phyloP scores from a whole-genome alignment of 2,329 filamentous ascomycete genomes.

The Talaromyces sp. region DNA sequence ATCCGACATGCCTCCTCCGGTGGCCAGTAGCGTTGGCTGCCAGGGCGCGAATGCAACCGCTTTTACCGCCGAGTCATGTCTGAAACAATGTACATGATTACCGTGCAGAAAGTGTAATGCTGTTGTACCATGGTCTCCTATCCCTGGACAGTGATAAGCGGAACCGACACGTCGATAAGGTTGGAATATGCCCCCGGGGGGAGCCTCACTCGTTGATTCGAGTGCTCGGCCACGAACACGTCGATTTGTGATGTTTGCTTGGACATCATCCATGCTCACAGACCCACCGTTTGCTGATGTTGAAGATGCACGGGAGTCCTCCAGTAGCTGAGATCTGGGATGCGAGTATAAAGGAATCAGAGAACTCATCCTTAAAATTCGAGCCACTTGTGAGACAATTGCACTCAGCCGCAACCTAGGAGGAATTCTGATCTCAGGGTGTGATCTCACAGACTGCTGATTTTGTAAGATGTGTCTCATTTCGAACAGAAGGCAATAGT shows the following conservation, averaged over 20 bases:
- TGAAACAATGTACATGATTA: conserved; percentile 67
- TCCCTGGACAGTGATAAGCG: conserved; percentile 14
- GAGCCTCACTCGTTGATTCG: background rate
- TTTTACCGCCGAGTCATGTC: conserved; percentile 85
- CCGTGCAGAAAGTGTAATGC: conserved; percentile 50
- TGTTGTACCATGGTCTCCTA: background rate
- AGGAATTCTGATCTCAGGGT: background rate
- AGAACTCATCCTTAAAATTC: conserved; percentile 20
- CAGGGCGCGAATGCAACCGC: conserved; percentile 96
- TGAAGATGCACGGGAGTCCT: background rate
- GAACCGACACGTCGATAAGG: conserved; percentile 14
- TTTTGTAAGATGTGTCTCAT: conserved; percentile 45
- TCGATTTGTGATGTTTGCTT: background rate
- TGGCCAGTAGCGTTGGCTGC: conserved; percentile 81
- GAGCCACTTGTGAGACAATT: conserved; percentile 22
- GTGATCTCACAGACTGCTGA: background rate
- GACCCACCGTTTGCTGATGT: background rate
- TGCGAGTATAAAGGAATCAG: background rate
- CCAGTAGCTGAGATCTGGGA: background rate
- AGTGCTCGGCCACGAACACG: background rate
- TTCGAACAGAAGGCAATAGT: conserved; percentile 78
- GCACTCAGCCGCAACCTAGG: conserved; percentile 23
- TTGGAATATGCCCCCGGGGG: background rate
- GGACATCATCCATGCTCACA: background rate
- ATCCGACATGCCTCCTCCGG: conserved; percentile 90